Evolutionary conservation across 2,329 filamentous ascomycete species (phyloP).

Genomic region (Microsporum audouinii): DNA sequence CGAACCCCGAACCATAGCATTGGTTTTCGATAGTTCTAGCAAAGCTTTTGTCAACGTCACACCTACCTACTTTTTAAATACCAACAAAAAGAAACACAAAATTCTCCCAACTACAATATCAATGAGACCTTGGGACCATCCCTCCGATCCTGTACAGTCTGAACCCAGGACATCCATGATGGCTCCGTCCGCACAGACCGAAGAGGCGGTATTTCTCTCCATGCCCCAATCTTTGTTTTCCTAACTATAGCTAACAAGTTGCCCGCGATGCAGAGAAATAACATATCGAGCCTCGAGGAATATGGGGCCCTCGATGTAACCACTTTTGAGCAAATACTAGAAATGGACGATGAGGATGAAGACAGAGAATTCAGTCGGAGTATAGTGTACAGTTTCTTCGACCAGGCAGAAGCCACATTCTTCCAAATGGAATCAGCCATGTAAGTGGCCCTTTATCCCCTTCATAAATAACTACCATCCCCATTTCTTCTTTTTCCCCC

Average conservation of each 20-base stretch:
- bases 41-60: slow-evolving; percentile 3
- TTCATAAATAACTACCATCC: background rate
- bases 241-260: background rate
- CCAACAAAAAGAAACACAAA: slow-evolving; percentile 1
- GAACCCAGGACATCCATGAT: slow-evolving; percentile 13
- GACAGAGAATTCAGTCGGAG: slow-evolving; percentile 78
- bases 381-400: slow-evolving; percentile 86
- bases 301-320: slow-evolving; percentile 53
- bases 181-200: slow-evolving; percentile 9
- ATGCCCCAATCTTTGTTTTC: background rate
- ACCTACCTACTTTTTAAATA: background rate
- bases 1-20: background rate
- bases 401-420: slow-evolving; percentile 81
- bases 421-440: slow-evolving; percentile 67
- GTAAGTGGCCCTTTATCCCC: slow-evolving; percentile 46
- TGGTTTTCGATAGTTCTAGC: background rate
- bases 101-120: background rate
- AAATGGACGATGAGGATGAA: slow-evolving; percentile 80
- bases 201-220: slow-evolving; percentile 6
- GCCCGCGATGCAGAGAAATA: slow-evolving; percentile 35
- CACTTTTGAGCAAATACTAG: slow-evolving; percentile 90
- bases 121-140: slow-evolving; percentile 14
- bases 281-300: slow-evolving; percentile 52
- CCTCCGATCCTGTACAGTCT: slow-evolving; percentile 8
- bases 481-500: background rate